Conservation (phyloP, 2,329 filamentous ascomycete genomes). For the Fusarium buxicola region DNA sequence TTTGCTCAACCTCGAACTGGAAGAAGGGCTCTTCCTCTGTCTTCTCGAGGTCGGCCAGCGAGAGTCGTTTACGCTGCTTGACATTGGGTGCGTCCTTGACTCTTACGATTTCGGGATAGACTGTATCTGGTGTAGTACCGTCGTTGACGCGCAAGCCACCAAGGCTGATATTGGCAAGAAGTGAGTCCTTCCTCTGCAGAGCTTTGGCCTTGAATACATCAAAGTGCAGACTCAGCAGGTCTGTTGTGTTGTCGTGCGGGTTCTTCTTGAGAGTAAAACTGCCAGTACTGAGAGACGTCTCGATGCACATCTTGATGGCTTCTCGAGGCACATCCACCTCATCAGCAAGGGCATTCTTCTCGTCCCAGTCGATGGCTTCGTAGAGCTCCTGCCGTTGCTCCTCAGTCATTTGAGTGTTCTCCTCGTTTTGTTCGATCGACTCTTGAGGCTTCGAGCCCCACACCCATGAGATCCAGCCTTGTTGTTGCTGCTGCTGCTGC, state of each 20-base stretch:
- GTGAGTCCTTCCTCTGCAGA: conserved; percentile 89
- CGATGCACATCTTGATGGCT: conserved; percentile 90
- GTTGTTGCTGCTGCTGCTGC: conserved; percentile 73
- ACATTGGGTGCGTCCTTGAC: conserved; percentile 84
- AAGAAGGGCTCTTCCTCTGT: conserved; percentile 82
- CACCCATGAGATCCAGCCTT: conserved; percentile 91
- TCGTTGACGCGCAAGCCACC: conserved; percentile 95
- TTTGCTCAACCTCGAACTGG: conserved; percentile 91
- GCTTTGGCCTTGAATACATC: conserved; percentile 94
- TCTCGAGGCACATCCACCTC: conserved; percentile 91
- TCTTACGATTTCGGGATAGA: conserved; percentile 94
- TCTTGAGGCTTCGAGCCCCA: conserved; percentile 83
- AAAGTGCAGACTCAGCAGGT: conserved; percentile 92
- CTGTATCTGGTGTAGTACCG: conserved; percentile 88
- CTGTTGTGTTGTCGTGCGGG: conserved; percentile 67
- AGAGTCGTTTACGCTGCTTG: conserved; percentile 60
- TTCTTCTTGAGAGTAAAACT: conserved; percentile 94
- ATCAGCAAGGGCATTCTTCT: conserved; percentile 90
- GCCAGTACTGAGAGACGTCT: conserved; percentile 92
- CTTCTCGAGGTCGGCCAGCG: conserved; percentile 65
- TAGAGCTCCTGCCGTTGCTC: conserved; percentile 97
- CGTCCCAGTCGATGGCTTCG: conserved; percentile 97
- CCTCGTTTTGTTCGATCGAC: conserved; percentile 68
- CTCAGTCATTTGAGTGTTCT: conserved; percentile 90
- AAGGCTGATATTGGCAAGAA: conserved; percentile 88